Percentiles rank a stretch among this genome's conserved stretches.
These are phyloP conservation scores for Peronospora tabacina DNA, from an alignment of 352 stramenopile genomes.

Conservation along the genomic window DNA sequence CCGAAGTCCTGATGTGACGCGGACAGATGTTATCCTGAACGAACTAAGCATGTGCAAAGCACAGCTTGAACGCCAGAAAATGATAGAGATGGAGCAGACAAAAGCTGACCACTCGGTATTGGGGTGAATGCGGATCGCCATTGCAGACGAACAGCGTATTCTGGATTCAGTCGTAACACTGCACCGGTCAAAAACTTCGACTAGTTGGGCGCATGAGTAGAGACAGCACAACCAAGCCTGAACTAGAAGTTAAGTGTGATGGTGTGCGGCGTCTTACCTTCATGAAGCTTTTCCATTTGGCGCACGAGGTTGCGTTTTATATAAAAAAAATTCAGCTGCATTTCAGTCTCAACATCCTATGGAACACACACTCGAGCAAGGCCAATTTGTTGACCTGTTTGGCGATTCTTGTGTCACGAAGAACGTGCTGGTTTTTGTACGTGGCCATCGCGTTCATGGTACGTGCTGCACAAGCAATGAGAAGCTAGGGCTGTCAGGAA, in stretches of 20 bases:
- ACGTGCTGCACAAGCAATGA: conserved; percentile 1
- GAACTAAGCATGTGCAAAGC: conserved; percentile 34
- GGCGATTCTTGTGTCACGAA: conserved; percentile 58
- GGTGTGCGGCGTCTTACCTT: conserved; percentile 57
- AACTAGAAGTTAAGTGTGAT: conserved; percentile 42
- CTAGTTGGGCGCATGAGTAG: conserved; percentile 28
- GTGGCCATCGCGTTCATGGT: conserved; percentile 58
- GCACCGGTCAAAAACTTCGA: conserved; percentile 41
- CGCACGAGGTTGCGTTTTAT: conserved; percentile 50
- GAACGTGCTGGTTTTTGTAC: conserved; percentile 63
- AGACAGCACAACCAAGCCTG: conserved; percentile 6
- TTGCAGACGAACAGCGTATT: conserved; percentile 40
- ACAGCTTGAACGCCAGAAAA: conserved; percentile 45
- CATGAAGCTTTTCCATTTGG: conserved; percentile 48
- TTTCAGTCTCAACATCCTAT: conserved; percentile 40
- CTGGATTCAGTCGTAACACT: conserved; percentile 39
- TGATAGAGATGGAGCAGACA: conserved; percentile 44
- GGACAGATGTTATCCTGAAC: conserved; percentile 45
- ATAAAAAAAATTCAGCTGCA: conserved; percentile 37
- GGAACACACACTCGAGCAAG: conserved; percentile 35
- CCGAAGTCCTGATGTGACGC: conserved; percentile 41
- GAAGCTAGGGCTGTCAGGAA: background rate
- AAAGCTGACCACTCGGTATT: conserved; percentile 39
- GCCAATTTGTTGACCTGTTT: conserved; percentile 59
- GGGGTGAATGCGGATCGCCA: conserved; percentile 47